These are phyloP conservation scores for Aphanocladium album DNA, from an alignment of 2,329 filamentous ascomycete species.

Conservation along the genomic window DNA sequence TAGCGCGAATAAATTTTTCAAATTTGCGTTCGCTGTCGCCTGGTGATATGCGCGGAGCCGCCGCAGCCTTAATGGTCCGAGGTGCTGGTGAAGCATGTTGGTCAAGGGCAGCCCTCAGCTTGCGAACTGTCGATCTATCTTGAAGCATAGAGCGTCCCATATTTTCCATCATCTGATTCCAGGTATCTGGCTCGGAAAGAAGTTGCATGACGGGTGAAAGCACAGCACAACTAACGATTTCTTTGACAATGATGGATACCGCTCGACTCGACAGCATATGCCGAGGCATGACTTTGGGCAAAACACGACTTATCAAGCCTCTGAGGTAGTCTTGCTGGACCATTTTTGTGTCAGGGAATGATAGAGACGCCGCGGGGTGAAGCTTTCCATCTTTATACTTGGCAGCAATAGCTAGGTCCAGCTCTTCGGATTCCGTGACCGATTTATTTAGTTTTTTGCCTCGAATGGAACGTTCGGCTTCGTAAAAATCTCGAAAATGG, in stretches of 20 bases:
- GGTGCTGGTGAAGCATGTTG: conserved; percentile 84
- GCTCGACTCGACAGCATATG: conserved; percentile 73
- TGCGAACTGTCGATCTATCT: conserved; percentile 90
- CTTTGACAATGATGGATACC: conserved; percentile 74
- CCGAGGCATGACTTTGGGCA: conserved; percentile 70
- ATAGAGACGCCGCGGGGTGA: conserved; percentile 77
- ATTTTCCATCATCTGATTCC: conserved; percentile 94
- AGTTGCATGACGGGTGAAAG: conserved; percentile 74
- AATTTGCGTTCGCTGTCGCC: conserved; percentile 88
- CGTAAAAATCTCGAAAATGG: conserved; percentile 85
- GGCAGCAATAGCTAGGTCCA: conserved; percentile 90
- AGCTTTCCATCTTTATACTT: conserved; percentile 87
- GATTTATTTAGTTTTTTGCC: conserved; percentile 83
- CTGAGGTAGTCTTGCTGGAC: conserved; percentile 87
- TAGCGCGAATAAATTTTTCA: conserved; percentile 86
- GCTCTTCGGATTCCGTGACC: conserved; percentile 92
- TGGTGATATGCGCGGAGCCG: conserved; percentile 74
- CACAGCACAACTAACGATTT: conserved; percentile 91
- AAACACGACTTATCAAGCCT: conserved; percentile 62
- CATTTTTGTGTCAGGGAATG: conserved; percentile 76
- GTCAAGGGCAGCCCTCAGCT: conserved; percentile 84
- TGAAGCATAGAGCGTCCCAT: conserved; percentile 83
- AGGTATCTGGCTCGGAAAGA: conserved; percentile 87
- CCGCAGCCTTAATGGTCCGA: conserved; percentile 55
- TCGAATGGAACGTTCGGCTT: conserved; percentile 80